phyloP scores from a whole-genome alignment of 345 rosid genomes.

The Aquilaria sinensis region DNA sequence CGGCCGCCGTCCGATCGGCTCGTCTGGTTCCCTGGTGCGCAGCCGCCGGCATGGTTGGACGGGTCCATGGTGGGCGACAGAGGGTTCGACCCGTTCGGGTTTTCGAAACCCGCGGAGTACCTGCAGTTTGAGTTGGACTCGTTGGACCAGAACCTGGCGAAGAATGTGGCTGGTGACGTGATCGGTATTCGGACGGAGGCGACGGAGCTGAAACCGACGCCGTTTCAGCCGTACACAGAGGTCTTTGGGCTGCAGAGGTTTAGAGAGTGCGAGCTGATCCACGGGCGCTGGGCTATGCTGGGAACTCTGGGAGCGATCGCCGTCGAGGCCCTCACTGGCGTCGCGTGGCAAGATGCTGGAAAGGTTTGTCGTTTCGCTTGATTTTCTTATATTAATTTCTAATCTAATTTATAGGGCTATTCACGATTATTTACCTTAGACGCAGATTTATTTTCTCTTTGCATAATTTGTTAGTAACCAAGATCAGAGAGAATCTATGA shows the following conservation, averaged over 20 bases:
- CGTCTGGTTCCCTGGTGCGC: slow-evolving; percentile 73
- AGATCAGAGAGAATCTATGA: too few relatives aligned
- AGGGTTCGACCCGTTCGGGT: slow-evolving; percentile 84
- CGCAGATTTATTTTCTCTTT: too few relatives aligned
- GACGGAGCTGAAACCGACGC: slow-evolving; percentile 59
- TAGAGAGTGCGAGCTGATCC: slow-evolving; percentile 92
- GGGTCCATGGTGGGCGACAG: slow-evolving; percentile 80
- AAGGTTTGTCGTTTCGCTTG: slow-evolving; percentile 30
- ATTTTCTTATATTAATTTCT: background rate
- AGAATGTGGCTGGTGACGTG: slow-evolving; percentile 65
- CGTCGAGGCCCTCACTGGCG: slow-evolving; percentile 63
- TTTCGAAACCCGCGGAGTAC: slow-evolving; percentile 85
- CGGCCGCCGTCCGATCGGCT: slow-evolving; percentile 32
- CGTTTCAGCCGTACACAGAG: slow-evolving; percentile 84
- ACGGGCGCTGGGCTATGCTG: slow-evolving; percentile 92
- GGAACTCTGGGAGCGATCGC: slow-evolving; percentile 65
- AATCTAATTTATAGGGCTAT: too few relatives aligned
- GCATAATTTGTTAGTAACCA: too few relatives aligned
- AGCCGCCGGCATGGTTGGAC: slow-evolving; percentile 71
- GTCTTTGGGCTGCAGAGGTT: slow-evolving; percentile 82
- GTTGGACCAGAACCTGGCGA: slow-evolving; percentile 85
- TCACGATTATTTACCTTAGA: too few relatives aligned
- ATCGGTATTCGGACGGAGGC: slow-evolving; percentile 47
- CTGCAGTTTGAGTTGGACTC: slow-evolving; percentile 77
- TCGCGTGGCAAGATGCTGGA: slow-evolving; percentile 76